A percentile compares a stretch with the other conserved stretches of the same genome.
Conservation (phyloP, 257 asterid species). For the Nicotiana benthamiana region DNA sequence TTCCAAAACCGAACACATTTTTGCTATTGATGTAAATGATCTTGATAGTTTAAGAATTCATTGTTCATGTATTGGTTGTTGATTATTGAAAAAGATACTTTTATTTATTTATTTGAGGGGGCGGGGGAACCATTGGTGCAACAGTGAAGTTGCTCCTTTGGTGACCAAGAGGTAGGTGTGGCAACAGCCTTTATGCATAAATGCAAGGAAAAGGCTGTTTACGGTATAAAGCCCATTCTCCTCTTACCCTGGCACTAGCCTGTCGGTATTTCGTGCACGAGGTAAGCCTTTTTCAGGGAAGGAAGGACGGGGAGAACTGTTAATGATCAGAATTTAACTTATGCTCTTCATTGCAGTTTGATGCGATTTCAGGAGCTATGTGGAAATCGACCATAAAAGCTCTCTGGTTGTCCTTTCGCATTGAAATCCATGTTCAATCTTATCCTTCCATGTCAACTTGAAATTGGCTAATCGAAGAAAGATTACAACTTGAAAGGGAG, state of each 20-base stretch:
- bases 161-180: background rate
- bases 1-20: background rate
- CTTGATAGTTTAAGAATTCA: background rate
- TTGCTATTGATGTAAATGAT: background rate
- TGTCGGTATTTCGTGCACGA: background rate
- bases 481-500: background rate
- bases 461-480: background rate
- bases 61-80: background rate
- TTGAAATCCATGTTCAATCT: background rate
- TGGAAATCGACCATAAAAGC: background rate
- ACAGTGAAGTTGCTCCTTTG: background rate
- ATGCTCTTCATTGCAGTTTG: constrained; percentile 43
- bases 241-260: background rate
- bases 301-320: background rate
- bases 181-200: background rate
- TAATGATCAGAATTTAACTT: background rate
- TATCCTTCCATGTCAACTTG: background rate
- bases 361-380: constrained; percentile 62
- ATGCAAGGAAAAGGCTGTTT: background rate
- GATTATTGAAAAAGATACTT: background rate
- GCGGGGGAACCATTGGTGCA: background rate
- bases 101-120: background rate
- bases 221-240: background rate
- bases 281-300: background rate
- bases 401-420: background rate